Percentiles rank a stretch among this genome's conserved stretches.
Evolutionary conservation across 73 alveolate species (phyloP).

Genomic region (Strombidium stylifer): DNA sequence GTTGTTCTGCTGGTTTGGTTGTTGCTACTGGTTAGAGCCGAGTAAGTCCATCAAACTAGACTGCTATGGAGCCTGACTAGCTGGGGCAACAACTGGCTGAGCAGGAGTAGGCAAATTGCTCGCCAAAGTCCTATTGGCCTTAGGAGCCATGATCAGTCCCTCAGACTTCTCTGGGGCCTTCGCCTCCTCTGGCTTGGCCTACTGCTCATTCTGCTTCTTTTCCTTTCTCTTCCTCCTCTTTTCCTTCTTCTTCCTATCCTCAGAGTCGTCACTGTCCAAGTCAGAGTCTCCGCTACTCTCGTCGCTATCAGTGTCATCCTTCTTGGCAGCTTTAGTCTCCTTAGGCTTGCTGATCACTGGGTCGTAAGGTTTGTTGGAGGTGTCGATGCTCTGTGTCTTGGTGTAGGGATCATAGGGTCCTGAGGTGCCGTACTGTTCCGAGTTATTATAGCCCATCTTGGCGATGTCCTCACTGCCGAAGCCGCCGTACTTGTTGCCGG

Average conservation of each 20-base stretch:
- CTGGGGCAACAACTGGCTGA: not conserved
- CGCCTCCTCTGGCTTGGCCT: conserved; percentile 2
- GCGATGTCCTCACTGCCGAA: conserved; percentile 6
- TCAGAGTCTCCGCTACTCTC: not conserved
- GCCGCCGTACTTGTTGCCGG: conserved; percentile 32
- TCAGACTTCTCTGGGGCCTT: conserved; percentile 1
- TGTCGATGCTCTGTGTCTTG: not conserved
- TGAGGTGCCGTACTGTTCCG: conserved; percentile 8
- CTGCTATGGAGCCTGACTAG: not conserved
- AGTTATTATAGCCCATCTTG: conserved; percentile 32
- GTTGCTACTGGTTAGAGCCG: not conserved
- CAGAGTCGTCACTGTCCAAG: too few relatives aligned
- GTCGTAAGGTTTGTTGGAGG: not conserved
- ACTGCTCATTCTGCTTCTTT: conserved; percentile 32
- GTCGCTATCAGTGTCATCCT: not conserved
- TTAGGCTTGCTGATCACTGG: conserved; percentile 1
- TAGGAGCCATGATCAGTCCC: not conserved
- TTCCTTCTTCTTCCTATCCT: not conserved
- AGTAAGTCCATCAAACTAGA: too few relatives aligned
- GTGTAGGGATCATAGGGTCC: conserved; percentile 13
- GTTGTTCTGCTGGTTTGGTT: too few relatives aligned
- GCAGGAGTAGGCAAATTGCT: not conserved
- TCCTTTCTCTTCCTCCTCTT: conserved; percentile 24
- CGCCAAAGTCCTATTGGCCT: not conserved
- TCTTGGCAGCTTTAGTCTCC: too few relatives aligned